phyloP scores from a whole-genome alignment of 1,139 yeast genomes.

The Diutina neorugosa region DNA sequence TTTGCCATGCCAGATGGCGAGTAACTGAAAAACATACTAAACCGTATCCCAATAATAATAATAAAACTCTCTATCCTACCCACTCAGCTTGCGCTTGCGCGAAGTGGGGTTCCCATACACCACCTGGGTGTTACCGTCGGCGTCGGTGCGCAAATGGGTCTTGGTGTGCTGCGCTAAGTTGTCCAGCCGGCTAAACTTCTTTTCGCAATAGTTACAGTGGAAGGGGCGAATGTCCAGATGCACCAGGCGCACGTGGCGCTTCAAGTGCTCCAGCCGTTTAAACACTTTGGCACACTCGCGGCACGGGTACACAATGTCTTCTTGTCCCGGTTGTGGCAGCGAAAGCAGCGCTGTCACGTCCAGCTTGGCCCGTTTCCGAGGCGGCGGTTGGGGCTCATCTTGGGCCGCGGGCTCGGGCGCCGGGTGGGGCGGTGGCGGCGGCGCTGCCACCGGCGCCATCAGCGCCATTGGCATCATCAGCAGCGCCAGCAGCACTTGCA shows the following conservation, averaged over 20 bases:
- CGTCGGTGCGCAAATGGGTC: slow-evolving; percentile 27
- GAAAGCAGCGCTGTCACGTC: not conserved
- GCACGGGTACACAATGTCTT: slow-evolving; percentile 24
- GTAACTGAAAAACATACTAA: not conserved
- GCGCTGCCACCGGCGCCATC: not conserved
- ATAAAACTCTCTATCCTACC: not conserved
- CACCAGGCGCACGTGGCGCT: slow-evolving; percentile 35
- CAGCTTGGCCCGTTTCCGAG: slow-evolving; percentile 2
- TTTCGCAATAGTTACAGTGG: slow-evolving; percentile 37
- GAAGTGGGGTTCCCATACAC: slow-evolving; percentile 26
- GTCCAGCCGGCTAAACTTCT: slow-evolving; percentile 35
- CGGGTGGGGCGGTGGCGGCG: not conserved
- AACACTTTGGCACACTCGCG: slow-evolving; percentile 34
- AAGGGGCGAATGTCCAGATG: slow-evolving; percentile 37
- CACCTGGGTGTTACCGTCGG: slow-evolving; percentile 24
- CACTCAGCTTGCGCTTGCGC: slow-evolving; percentile 1
- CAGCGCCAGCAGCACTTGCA: not conserved
- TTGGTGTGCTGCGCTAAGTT: slow-evolving; percentile 39
- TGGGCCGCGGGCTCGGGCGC: not conserved
- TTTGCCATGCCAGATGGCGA: slow-evolving; percentile 2
- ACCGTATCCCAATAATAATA: not conserved
- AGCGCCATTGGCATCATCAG: not conserved
- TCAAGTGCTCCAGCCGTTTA: slow-evolving; percentile 37
- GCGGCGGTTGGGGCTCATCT: not conserved
- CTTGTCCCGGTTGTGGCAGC: not conserved